These are phyloP conservation scores for Saturnispora hagleri DNA, from an alignment of 805 yeast genomes.

Conservation along the genomic window DNA sequence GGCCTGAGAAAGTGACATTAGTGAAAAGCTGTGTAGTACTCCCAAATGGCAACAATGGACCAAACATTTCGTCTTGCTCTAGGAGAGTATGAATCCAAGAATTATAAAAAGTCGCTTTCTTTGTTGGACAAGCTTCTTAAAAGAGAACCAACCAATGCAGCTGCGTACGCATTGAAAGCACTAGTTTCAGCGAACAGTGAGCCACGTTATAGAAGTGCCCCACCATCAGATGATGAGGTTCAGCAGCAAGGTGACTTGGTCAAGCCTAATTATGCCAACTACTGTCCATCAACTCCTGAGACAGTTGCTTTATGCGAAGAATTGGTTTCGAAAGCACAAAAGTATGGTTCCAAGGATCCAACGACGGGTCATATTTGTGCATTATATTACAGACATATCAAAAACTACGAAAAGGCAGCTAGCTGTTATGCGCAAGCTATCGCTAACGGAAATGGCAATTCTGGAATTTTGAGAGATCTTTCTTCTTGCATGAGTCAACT, in stretches of 20 bases:
- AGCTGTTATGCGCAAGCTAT: slow-evolving; percentile 68
- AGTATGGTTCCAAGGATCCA: slow-evolving; percentile 51
- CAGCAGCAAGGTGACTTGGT: slow-evolving; percentile 4
- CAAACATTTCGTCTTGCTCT: slow-evolving; percentile 63
- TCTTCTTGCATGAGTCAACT: slow-evolving; percentile 70
- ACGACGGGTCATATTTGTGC: slow-evolving; percentile 82
- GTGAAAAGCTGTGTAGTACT: too few species aligned
- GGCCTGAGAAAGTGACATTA: not conserved
- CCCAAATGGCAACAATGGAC: not conserved
- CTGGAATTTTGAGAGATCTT: slow-evolving; percentile 73
- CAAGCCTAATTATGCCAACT: slow-evolving; percentile 11
- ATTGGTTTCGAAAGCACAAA: slow-evolving; percentile 51
- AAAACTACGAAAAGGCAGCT: slow-evolving; percentile 67
- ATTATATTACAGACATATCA: slow-evolving; percentile 62
- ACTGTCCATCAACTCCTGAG: slow-evolving; percentile 39
- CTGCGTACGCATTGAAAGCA: slow-evolving; percentile 80
- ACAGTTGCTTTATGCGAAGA: slow-evolving; percentile 55
- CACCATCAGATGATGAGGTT: slow-evolving; percentile 8
- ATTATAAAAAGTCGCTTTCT: slow-evolving; percentile 79
- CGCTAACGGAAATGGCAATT: slow-evolving; percentile 70
- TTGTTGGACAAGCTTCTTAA: slow-evolving; percentile 66
- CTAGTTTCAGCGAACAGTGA: slow-evolving; percentile 31
- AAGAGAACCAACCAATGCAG: slow-evolving; percentile 68
- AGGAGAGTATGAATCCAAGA: slow-evolving; percentile 71
- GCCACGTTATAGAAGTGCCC: slow-evolving; percentile 5